Conservation (phyloP, 805 yeast genomes). For the Myxozyma udenii region DNA sequence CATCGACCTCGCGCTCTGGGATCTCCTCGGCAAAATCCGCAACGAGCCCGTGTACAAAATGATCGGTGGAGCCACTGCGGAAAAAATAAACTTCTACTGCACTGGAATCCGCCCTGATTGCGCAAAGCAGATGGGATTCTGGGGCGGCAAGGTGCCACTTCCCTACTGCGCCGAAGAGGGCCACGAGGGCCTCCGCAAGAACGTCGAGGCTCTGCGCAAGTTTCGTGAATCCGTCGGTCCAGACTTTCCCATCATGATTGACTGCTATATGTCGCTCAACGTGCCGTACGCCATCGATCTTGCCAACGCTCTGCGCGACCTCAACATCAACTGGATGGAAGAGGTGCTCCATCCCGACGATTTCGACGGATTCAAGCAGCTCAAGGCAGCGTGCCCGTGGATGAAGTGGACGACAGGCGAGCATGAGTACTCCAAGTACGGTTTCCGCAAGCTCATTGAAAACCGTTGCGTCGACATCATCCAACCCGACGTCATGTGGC, state of each 20-base stretch:
- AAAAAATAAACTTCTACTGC: conserved; percentile 48
- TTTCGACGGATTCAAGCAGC: conserved; percentile 47
- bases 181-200: conserved; percentile 46
- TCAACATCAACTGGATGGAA: conserved; percentile 54
- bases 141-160: conserved; percentile 54
- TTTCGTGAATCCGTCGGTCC: conserved; percentile 50
- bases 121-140: conserved; percentile 51
- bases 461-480: conserved; percentile 49
- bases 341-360: conserved; percentile 54
- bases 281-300: conserved; percentile 50
- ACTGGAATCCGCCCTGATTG: conserved; percentile 50
- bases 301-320: conserved; percentile 44
- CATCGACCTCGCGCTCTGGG: conserved; percentile 52
- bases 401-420: conserved; percentile 54
- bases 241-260: conserved; percentile 54
- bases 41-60: conserved; percentile 52
- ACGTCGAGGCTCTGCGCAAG: conserved; percentile 46
- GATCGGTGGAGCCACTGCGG: conserved; percentile 52
- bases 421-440: conserved; percentile 52
- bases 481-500: conserved; percentile 57
- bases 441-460: conserved; percentile 51
- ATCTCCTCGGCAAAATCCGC: conserved; percentile 49
- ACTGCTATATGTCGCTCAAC: conserved; percentile 52
- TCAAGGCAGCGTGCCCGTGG: conserved; percentile 49
- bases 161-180: conserved; percentile 54